Conservation (phyloP, 768 basidiomycete genomes). For the Termitomyces sp. region DNA sequence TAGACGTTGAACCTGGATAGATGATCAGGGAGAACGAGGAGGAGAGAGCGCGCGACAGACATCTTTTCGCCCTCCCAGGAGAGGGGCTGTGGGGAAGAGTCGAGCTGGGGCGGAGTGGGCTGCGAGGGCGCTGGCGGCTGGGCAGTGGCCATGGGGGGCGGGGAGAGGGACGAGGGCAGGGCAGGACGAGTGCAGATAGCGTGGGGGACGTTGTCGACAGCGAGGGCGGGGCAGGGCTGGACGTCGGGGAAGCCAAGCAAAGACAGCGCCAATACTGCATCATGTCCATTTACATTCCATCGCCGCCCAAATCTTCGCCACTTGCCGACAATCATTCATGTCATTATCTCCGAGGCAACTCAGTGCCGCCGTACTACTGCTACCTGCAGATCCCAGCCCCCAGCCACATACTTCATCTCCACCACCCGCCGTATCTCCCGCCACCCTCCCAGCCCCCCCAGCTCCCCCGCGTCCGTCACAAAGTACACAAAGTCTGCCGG, state of each 20-base stretch:
- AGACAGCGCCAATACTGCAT: slow-evolving; percentile 9
- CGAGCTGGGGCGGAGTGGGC: slow-evolving; percentile 19
- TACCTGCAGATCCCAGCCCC: slow-evolving; percentile 87
- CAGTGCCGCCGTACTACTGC: slow-evolving; percentile 75
- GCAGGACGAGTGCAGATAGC: background rate
- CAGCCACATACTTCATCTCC: slow-evolving; percentile 75
- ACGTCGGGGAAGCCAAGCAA: slow-evolving; percentile 15
- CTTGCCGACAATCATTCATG: slow-evolving; percentile 19
- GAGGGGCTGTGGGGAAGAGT: slow-evolving; percentile 23
- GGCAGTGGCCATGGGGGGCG: slow-evolving; percentile 23
- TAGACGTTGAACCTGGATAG: slow-evolving; percentile 79
- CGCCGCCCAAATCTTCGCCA: slow-evolving; percentile 27
- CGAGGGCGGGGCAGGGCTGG: slow-evolving; percentile 15
- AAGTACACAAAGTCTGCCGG: slow-evolving; percentile 91
- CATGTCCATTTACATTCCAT: slow-evolving; percentile 20
- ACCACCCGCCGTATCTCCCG: slow-evolving; percentile 78
- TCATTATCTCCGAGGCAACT: slow-evolving; percentile 14
- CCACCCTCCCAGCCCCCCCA: slow-evolving; percentile 63
- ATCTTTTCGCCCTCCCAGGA: slow-evolving; percentile 87
- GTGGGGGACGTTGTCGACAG: slow-evolving; percentile 7
- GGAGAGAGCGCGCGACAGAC: slow-evolving; percentile 36
- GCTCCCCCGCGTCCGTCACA: slow-evolving; percentile 50
- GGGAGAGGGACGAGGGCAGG: background rate
- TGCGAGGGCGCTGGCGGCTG: slow-evolving; percentile 20
- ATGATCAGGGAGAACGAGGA: background rate